Conservation (phyloP, 225 moss, liverwort and hornwort species). For the Physcomitrium patens region DNA sequence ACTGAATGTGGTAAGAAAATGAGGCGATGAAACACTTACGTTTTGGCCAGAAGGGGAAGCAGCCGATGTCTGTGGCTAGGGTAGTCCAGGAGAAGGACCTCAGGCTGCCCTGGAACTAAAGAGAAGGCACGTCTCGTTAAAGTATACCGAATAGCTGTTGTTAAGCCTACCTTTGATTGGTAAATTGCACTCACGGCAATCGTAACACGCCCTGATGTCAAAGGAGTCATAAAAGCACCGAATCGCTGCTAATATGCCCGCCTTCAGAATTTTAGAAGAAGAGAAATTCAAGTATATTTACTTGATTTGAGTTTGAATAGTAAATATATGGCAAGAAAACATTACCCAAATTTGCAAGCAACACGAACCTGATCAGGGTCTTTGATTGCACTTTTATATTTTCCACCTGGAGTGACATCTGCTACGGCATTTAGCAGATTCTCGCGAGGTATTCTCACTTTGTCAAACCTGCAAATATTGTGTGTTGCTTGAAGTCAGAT, state of each 20-base stretch:
- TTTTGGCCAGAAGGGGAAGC: constrained; percentile 91
- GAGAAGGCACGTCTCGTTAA: constrained; percentile 94
- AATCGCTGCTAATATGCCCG: constrained; percentile 69
- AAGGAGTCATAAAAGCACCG: constrained; percentile 95
- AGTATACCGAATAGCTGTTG: constrained; percentile 88
- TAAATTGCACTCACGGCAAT: constrained; percentile 77
- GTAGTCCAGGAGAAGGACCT: constrained; percentile 89
- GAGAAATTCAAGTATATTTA: too few species aligned
- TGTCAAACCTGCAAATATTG: constrained; percentile 80
- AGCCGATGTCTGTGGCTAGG: constrained; percentile 95
- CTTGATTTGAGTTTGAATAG: neutral
- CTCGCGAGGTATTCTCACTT: constrained; percentile 88
- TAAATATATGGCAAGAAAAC: neutral
- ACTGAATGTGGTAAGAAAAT: neutral
- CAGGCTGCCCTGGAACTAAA: constrained; percentile 67
- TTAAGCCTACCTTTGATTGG: constrained; percentile 84
- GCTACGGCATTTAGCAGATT: constrained; percentile 94
- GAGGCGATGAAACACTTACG: constrained; percentile 49
- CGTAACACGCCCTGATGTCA: constrained; percentile 87
- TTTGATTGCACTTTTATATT: constrained; percentile 83
- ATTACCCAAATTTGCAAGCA: neutral
- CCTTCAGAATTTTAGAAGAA: neutral
- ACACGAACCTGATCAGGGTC: constrained; percentile 88
- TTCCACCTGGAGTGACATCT: constrained; percentile 86
- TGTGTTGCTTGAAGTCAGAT: neutral